Evolutionary conservation across 495 filamentous ascomycete species (phyloP).

Genomic region (Hyaloscypha hepaticicola): DNA sequence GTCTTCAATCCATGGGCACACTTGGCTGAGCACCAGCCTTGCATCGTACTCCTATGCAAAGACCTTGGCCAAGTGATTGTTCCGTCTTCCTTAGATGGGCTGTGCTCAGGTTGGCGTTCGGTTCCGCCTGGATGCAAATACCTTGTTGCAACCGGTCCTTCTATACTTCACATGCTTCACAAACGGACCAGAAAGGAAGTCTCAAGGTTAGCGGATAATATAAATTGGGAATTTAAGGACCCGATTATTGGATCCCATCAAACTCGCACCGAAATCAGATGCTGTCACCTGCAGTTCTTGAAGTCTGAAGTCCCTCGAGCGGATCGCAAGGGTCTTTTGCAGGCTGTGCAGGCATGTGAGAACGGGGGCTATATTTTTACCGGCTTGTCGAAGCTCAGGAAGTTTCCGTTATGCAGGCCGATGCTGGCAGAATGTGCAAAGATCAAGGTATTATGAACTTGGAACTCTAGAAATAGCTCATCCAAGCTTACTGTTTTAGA

Average conservation of each 20-base stretch:
- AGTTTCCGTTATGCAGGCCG: too few relatives aligned
- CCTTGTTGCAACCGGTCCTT: background rate
- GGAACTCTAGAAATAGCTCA: too few relatives aligned
- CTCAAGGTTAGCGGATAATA: background rate
- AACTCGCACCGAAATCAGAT: background rate
- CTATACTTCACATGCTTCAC: background rate
- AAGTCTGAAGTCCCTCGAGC: background rate
- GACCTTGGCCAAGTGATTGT: background rate
- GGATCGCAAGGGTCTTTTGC: background rate
- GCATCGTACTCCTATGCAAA: background rate
- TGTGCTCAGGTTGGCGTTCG: background rate
- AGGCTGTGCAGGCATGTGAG: background rate
- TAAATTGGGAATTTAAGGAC: background rate
- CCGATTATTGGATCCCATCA: background rate
- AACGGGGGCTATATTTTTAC: background rate
- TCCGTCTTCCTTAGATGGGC: background rate
- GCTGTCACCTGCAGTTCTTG: background rate
- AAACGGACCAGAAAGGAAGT: background rate
- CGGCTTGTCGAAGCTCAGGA: too few relatives aligned
- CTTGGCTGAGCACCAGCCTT: background rate
- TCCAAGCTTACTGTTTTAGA: too few relatives aligned
- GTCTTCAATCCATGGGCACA: background rate
- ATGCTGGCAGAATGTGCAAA: too few relatives aligned
- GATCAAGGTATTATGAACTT: too few relatives aligned
- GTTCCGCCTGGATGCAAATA: background rate